A percentile compares a stretch with the other conserved stretches of the same genome.
These are phyloP conservation scores for Pulveroboletus sp. DNA, from an alignment of 768 basidiomycete species.

Conservation along the genomic window DNA sequence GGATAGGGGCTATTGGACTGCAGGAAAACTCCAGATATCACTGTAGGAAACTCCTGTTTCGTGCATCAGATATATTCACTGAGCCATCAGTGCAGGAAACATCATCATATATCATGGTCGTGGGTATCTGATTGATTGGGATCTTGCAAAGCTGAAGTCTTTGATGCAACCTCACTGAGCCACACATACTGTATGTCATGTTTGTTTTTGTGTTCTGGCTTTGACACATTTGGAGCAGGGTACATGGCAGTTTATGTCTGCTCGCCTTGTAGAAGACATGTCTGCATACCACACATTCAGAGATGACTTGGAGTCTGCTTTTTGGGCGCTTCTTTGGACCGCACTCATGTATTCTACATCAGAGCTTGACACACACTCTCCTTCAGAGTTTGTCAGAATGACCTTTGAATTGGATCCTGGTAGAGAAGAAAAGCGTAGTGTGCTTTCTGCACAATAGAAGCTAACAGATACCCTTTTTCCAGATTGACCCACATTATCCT, in stretches of 20 bases:
- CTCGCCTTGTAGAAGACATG: too few species aligned
- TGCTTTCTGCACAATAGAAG: background rate
- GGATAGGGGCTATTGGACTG: too few species aligned
- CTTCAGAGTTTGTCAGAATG: background rate
- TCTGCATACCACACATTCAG: too few species aligned
- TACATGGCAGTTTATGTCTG: background rate
- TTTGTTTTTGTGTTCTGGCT: too few species aligned
- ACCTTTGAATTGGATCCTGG: background rate
- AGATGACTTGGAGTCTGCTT: too few species aligned
- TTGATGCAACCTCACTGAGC: too few species aligned
- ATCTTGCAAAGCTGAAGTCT: too few species aligned
- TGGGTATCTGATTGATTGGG: slow-evolving; percentile 25
- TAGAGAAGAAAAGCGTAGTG: background rate
- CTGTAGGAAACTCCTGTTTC: too few species aligned
- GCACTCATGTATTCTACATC: background rate
- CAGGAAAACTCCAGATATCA: too few species aligned
- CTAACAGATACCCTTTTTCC: background rate
- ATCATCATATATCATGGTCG: slow-evolving; percentile 8
- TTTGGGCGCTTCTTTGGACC: too few species aligned
- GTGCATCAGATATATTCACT: slow-evolving; percentile 9
- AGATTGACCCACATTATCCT: background rate
- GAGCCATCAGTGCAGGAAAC: slow-evolving; percentile 27
- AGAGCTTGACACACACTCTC: background rate
- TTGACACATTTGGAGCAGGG: slow-evolving; percentile 7
- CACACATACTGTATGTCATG: too few species aligned